A percentile compares a stretch with the other conserved stretches of the same genome.
phyloP scores from a whole-genome alignment of 148 eudicot genomes.

The Gaultheria prostrata region DNA sequence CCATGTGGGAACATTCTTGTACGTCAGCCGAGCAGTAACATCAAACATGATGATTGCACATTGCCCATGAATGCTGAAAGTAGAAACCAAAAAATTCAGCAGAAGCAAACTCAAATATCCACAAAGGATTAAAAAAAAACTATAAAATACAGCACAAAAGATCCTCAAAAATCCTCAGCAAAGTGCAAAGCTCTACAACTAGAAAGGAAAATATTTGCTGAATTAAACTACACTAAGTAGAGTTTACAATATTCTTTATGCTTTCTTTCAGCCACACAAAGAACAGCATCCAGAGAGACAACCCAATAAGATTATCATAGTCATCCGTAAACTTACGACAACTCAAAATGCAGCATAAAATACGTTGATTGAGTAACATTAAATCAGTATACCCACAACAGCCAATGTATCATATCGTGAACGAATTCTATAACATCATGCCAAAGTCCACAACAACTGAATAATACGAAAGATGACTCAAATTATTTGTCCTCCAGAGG shows the following conservation, averaged over 20 bases:
- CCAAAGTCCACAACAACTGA: neutral
- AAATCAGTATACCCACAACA: neutral
- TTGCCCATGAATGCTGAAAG: constrained; percentile 22
- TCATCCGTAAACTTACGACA: neutral
- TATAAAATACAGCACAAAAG: neutral
- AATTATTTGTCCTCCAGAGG: neutral
- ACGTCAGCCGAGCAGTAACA: constrained; percentile 20
- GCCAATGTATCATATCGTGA: neutral
- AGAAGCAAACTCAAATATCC: neutral
- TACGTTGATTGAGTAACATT: neutral
- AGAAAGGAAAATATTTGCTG: neutral
- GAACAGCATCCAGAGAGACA: neutral
- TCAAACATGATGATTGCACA: constrained; percentile 22
- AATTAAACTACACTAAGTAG: neutral
- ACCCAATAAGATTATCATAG: neutral
- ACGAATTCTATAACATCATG: neutral
- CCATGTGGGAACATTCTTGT: constrained; percentile 24
- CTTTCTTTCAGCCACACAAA: neutral
- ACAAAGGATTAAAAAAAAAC: neutral
- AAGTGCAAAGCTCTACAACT: neutral
- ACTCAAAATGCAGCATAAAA: neutral
- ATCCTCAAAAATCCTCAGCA: neutral
- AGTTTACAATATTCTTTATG: neutral
- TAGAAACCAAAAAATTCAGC: neutral
- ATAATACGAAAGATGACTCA: neutral